A percentile compares a stretch with the other conserved stretches of the same genome.
These are phyloP conservation scores for Blastobotrys chiropterorum DNA, from an alignment of 805 yeast species.

Conservation along the genomic window DNA sequence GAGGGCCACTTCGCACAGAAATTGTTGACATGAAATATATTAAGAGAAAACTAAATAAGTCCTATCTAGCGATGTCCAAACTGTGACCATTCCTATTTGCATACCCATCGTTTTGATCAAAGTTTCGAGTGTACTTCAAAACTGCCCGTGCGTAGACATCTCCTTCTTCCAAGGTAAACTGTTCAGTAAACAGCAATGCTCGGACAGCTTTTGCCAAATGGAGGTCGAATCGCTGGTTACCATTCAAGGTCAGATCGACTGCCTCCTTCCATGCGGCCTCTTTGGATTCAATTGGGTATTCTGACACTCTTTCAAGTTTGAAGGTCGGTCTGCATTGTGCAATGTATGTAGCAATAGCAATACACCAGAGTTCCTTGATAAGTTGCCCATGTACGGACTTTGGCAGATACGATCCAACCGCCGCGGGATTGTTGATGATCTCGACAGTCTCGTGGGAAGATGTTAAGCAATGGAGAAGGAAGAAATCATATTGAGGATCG, in stretches of 20 bases:
- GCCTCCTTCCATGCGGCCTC: constrained; percentile 16
- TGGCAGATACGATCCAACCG: too few species aligned
- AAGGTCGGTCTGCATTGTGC: constrained; percentile 18
- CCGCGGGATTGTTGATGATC: constrained; percentile 12
- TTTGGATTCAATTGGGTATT: constrained; percentile 5
- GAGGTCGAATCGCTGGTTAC: constrained; percentile 7
- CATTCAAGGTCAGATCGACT: constrained; percentile 15
- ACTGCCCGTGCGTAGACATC: constrained; percentile 12
- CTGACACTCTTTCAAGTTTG: constrained; percentile 9
- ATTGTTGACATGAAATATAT: too few species aligned
- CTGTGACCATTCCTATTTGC: too few species aligned
- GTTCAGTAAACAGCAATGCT: constrained; percentile 11
- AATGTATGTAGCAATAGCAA: constrained; percentile 15
- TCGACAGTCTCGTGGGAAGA: constrained; percentile 23
- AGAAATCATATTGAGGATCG: constrained; percentile 23
- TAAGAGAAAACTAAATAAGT: too few species aligned
- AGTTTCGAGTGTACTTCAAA: constrained; percentile 6
- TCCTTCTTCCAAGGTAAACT: constrained; percentile 2
- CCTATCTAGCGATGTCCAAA: too few species aligned
- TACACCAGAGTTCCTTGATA: constrained; percentile 15
- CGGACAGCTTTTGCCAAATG: constrained; percentile 15
- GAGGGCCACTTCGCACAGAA: too few species aligned
- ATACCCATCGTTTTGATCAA: neutral
- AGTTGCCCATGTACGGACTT: constrained; percentile 7
- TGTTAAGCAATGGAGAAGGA: constrained; percentile 27